Percentiles rank a stretch among this genome's conserved stretches.
Conservation (phyloP, 163 green algal genomes). For the Trebouxia gelatinosa region DNA sequence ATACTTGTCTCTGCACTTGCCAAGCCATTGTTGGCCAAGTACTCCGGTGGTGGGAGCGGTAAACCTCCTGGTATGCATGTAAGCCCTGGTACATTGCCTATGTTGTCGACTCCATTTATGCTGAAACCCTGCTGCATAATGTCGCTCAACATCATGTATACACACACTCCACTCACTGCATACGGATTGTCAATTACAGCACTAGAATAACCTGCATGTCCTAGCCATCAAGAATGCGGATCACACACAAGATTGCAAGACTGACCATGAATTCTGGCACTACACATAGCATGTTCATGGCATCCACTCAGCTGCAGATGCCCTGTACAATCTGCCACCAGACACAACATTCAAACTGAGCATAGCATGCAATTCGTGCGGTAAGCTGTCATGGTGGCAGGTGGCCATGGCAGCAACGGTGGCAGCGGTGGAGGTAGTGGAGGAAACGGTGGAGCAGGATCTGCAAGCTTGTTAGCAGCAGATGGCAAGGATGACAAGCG, state of each 20-base stretch:
- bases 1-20: background rate
- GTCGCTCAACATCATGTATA: background rate
- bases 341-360: background rate
- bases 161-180: background rate
- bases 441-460: background rate
- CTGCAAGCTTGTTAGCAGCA: background rate
- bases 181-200: background rate
- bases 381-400: too few species aligned
- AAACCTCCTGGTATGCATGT: conserved; percentile 12
- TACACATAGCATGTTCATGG: background rate
- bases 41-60: background rate
- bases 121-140: background rate
- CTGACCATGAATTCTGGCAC: background rate
- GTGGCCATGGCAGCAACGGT: background rate
- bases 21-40: background rate
- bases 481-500: background rate
- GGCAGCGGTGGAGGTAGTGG: background rate
- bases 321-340: background rate
- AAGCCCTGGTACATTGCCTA: too few species aligned
- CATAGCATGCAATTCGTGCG: background rate
- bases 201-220: background rate
- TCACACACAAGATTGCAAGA: too few species aligned
- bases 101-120: background rate
- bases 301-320: background rate
- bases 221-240: too few species aligned